Conservation (phyloP, 2,329 filamentous ascomycete genomes). For the Xylaria sp. region DNA sequence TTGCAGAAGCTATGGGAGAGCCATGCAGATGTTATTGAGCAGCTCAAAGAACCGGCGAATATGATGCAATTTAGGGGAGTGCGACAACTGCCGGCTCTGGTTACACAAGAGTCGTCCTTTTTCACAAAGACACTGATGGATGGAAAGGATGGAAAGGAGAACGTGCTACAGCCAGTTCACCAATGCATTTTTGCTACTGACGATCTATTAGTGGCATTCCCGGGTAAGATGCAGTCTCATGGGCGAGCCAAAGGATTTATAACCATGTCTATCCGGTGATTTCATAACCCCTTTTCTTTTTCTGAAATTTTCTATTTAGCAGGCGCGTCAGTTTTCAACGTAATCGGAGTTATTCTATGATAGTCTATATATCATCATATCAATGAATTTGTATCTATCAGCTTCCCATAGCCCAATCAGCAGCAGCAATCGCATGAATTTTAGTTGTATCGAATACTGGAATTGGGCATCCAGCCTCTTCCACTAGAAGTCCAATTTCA, state of each 20-base stretch:
- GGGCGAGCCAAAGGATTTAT: conserved; percentile 23
- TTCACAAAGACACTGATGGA: conserved; percentile 22
- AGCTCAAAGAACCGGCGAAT: conserved; percentile 5
- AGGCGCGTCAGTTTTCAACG: background rate
- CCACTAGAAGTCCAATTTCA: conserved; percentile 39
- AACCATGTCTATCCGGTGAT: conserved; percentile 24
- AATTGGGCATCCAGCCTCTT: conserved; percentile 20
- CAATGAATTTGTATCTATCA: background rate
- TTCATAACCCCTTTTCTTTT: background rate
- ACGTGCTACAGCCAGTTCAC: conserved; percentile 27
- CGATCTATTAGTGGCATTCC: conserved; percentile 26
- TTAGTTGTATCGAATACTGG: conserved; percentile 34
- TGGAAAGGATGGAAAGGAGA: no score
- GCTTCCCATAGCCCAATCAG: conserved; percentile 32
- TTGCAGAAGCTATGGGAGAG: conserved; percentile 14
- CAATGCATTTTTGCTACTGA: conserved; percentile 29
- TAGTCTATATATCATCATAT: background rate
- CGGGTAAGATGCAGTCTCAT: conserved; percentile 24
- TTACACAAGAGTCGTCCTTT: conserved; percentile 25
- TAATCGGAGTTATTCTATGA: conserved; percentile 8
- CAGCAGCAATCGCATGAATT: conserved; percentile 34
- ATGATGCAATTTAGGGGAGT: conserved; percentile 6
- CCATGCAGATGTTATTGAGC: background rate
- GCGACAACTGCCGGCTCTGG: conserved; percentile 18
- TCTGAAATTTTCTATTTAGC: background rate